These are phyloP conservation scores for Ichthyophthirius multifiliis DNA, from an alignment of 169 alveolate genomes.

Conservation along the genomic window DNA sequence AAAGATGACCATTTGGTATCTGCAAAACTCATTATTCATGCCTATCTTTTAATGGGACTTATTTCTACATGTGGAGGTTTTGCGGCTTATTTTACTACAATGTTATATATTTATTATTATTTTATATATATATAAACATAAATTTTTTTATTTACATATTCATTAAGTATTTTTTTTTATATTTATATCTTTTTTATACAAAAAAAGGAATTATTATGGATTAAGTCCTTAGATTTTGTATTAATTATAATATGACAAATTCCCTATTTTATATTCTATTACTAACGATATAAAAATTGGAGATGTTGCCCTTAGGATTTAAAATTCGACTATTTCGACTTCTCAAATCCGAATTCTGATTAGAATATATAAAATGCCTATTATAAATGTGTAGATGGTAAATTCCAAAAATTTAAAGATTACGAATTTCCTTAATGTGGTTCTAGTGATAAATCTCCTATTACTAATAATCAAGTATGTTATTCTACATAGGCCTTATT, in stretches of 20 bases:
- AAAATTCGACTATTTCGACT: not conserved
- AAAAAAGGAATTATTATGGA: conserved; percentile 13
- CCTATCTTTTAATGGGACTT: conserved; percentile 77
- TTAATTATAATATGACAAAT: too few relatives aligned
- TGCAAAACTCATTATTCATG: conserved; percentile 65
- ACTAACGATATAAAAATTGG: not conserved
- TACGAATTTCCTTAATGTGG: not conserved
- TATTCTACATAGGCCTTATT: conserved; percentile 82
- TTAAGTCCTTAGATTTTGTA: too few relatives aligned
- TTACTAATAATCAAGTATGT: conserved; percentile 52
- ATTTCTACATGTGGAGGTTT: conserved; percentile 74
- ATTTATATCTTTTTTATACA: not conserved
- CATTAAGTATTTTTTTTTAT: not conserved
- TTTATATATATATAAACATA: not conserved
- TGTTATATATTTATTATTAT: conserved; percentile 45
- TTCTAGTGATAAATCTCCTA: not conserved
- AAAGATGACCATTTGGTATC: conserved; percentile 81
- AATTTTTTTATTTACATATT: not conserved
- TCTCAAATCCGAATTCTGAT: conserved; percentile 27
- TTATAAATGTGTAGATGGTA: conserved; percentile 31
- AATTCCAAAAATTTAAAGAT: not conserved
- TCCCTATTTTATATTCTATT: too few relatives aligned
- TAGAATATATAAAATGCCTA: conserved; percentile 27
- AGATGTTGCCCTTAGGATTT: not conserved
- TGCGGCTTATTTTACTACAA: conserved; percentile 70